Percentiles rank a stretch among this genome's conserved stretches.
Evolutionary conservation across 495 filamentous ascomycete species (phyloP).

Genomic region (Penicillium malachiteum): DNA sequence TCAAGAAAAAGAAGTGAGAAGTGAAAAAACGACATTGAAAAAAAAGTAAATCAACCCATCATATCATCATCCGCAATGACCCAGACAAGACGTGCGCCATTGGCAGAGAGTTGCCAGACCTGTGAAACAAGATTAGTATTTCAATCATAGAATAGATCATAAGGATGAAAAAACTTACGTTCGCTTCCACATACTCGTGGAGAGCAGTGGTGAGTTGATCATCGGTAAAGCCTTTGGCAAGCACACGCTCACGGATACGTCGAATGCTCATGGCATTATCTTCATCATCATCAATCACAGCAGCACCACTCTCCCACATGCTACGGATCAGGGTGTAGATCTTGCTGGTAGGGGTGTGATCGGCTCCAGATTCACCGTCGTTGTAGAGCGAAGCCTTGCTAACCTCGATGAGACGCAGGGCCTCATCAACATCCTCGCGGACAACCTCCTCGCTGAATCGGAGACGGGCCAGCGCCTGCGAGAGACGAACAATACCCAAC

Average conservation of each 20-base stretch:
- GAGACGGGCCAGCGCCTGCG: conserved; percentile 92
- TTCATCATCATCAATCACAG: conserved; percentile 67
- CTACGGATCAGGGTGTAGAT: conserved; percentile 91
- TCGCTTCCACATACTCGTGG: conserved; percentile 82
- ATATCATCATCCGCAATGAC: conserved; percentile 61
- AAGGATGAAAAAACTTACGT: conserved; percentile 63
- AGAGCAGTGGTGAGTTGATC: conserved; percentile 84
- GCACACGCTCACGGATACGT: conserved; percentile 81
- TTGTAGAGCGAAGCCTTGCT: conserved; percentile 83
- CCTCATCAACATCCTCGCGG: conserved; percentile 93
- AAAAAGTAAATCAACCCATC: conserved; percentile 38
- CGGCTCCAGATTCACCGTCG: conserved; percentile 56
- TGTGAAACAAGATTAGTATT: conserved; percentile 36
- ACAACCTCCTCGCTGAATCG: conserved; percentile 81
- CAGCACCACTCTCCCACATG: conserved; percentile 79
- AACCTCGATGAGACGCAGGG: conserved; percentile 83
- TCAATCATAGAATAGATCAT: neutral
- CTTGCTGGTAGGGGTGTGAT: conserved; percentile 79
- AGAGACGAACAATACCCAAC: conserved; percentile 85
- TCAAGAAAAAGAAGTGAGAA: conserved; percentile 7
- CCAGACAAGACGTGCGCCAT: conserved; percentile 85
- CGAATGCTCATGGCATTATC: conserved; percentile 79
- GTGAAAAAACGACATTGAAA: conserved; percentile 11
- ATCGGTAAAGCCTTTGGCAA: conserved; percentile 95
- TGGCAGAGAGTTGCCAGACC: conserved; percentile 93